Evolutionary conservation across 2,329 filamentous ascomycete genomes (phyloP).

Genomic region (Cordyceps pruinosa): DNA sequence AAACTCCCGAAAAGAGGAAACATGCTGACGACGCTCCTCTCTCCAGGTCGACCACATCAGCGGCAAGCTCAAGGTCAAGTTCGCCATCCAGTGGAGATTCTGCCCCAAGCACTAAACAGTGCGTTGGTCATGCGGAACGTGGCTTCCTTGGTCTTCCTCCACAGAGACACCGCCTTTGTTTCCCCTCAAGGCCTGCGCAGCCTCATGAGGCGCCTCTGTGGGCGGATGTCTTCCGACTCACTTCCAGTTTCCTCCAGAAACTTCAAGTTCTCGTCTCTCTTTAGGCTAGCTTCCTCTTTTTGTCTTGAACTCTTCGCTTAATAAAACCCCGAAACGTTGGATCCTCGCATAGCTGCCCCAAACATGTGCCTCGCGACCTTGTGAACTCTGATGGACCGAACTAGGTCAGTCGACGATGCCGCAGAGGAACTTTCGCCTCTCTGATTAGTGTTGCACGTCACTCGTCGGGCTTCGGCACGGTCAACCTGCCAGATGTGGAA

Average conservation of each 20-base stretch:
- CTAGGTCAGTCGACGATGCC: background rate
- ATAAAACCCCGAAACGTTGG: background rate
- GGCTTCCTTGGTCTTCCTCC: background rate
- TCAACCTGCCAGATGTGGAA: conserved; percentile 4
- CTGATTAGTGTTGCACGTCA: background rate
- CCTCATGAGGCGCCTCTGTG: background rate
- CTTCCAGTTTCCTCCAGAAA: background rate
- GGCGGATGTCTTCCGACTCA: background rate
- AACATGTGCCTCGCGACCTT: background rate
- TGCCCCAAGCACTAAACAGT: conserved; percentile 10
- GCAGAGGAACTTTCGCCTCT: background rate
- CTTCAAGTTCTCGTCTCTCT: background rate
- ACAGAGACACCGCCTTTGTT: background rate
- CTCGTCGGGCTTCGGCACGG: conserved; percentile 5
- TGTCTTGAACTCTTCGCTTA: background rate
- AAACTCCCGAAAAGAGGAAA: background rate
- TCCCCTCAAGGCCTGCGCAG: background rate
- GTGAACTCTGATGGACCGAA: background rate
- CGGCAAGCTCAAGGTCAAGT: conserved; percentile 22
- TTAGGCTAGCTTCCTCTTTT: background rate
- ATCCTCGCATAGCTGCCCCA: background rate
- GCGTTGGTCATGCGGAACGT: background rate
- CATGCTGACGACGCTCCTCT: background rate
- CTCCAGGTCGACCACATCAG: conserved; percentile 21
- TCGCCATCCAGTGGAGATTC: conserved; percentile 18